Percentiles rank a stretch among this genome's conserved stretches.
Conservation (phyloP, 2,329 filamentous ascomycete species). For the Botrytis galanthina region DNA sequence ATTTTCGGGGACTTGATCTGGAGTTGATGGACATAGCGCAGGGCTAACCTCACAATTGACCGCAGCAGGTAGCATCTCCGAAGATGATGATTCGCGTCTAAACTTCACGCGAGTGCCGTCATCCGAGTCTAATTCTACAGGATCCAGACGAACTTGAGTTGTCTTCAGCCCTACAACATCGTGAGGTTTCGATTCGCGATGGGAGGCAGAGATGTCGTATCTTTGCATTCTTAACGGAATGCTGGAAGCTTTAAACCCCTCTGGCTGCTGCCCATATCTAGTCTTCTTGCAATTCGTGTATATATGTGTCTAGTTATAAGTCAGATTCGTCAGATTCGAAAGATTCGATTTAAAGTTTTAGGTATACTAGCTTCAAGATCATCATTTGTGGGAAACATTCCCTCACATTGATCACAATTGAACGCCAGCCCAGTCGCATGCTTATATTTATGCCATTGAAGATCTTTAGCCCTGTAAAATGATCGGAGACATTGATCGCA, state of each 20-base stretch:
- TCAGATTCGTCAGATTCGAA: background rate
- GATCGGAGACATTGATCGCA: background rate
- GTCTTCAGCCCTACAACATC: background rate
- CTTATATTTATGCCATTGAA: constrained; percentile 6
- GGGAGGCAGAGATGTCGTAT: background rate
- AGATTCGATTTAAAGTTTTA: background rate
- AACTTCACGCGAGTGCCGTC: background rate
- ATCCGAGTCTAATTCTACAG: background rate
- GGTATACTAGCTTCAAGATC: constrained; percentile 6
- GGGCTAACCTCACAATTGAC: background rate
- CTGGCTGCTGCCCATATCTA: background rate
- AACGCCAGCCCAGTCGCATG: background rate
- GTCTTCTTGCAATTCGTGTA: background rate
- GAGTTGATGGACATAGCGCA: background rate
- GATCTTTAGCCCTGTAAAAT: background rate
- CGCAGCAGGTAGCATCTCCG: background rate
- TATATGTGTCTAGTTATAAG: background rate
- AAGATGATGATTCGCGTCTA: background rate
- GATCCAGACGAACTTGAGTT: background rate
- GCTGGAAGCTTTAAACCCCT: background rate
- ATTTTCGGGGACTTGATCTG: background rate
- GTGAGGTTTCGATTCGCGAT: background rate
- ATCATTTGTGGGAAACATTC: constrained; percentile 6
- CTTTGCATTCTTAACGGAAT: background rate
- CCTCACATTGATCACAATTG: constrained; percentile 1